Conservation (phyloP, 495 filamentous ascomycete genomes). For the Penicillium ochrochloron region DNA sequence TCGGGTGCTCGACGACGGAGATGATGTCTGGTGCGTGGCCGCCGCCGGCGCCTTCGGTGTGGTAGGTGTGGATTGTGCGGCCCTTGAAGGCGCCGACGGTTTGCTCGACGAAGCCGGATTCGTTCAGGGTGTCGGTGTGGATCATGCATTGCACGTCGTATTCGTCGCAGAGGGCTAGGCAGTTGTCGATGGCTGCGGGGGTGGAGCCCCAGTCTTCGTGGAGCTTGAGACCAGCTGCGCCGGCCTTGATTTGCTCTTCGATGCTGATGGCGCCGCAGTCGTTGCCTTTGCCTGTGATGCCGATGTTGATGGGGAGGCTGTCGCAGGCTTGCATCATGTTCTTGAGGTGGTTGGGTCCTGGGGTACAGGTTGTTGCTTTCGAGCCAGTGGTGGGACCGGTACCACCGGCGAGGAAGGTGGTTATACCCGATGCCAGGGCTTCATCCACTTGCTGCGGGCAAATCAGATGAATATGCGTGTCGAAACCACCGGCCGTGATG, state of each 20-base stretch:
- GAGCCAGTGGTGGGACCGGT: slow-evolving; percentile 96
- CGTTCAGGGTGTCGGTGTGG: slow-evolving; percentile 97
- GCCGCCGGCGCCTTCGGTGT: slow-evolving; percentile 96
- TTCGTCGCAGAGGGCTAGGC: slow-evolving; percentile 85
- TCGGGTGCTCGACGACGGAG: slow-evolving; percentile 85
- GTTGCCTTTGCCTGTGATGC: slow-evolving; percentile 96
- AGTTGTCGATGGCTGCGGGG: slow-evolving; percentile 90
- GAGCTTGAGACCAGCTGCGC: slow-evolving; percentile 89
- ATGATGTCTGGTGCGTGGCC: slow-evolving; percentile 99
- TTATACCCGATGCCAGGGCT: slow-evolving; percentile 84
- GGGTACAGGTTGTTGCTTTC: slow-evolving; percentile 95
- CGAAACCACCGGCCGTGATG: slow-evolving; percentile 88
- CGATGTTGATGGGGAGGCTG: slow-evolving; percentile 84
- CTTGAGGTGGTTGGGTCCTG: slow-evolving; percentile 78
- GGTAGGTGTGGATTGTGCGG: slow-evolving; percentile 96
- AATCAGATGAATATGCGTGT: slow-evolving; percentile 95
- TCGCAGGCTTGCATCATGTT: slow-evolving; percentile 95
- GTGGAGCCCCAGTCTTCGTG: slow-evolving; percentile 98
- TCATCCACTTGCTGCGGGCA: slow-evolving; percentile 94
- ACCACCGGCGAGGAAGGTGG: slow-evolving; percentile 90
- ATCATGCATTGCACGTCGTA: slow-evolving; percentile 94
- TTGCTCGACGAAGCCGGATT: slow-evolving; percentile 95
- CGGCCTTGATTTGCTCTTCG: slow-evolving; percentile 79
- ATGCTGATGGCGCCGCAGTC: slow-evolving; percentile 76
- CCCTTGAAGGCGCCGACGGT: slow-evolving; percentile 86